A percentile compares a stretch with the other conserved stretches of the same genome.
Evolutionary conservation across 2,329 filamentous ascomycete species (phyloP).

Genomic region (Myotisia sp.): DNA sequence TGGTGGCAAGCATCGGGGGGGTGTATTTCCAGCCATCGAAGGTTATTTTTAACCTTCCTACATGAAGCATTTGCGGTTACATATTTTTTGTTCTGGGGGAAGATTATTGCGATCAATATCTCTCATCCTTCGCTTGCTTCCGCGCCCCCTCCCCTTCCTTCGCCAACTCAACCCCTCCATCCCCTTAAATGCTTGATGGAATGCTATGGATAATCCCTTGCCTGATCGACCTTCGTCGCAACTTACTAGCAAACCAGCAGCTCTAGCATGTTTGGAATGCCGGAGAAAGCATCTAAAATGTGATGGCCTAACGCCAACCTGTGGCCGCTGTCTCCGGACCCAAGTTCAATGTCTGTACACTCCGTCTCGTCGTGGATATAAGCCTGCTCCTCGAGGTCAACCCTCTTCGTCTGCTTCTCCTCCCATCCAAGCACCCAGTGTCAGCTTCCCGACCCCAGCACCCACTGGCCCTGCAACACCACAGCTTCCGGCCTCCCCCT

Average conservation of each 20-base stretch:
- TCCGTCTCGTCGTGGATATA: conserved; percentile 61
- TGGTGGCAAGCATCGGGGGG: too few relatives aligned
- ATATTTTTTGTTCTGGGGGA: too few relatives aligned
- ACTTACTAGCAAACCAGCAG: conserved; percentile 28
- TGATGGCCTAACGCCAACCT: conserved; percentile 51
- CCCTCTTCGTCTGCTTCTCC: conserved; percentile 11
- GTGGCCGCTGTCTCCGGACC: conserved; percentile 49
- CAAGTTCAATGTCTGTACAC: conserved; percentile 55
- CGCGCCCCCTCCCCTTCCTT: too few relatives aligned
- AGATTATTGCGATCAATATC: too few relatives aligned
- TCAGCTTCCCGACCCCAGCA: not conserved
- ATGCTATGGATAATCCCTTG: too few relatives aligned
- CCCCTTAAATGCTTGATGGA: too few relatives aligned
- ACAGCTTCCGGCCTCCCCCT: conserved; percentile 1
- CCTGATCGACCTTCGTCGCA: too few relatives aligned
- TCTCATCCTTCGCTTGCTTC: too few relatives aligned
- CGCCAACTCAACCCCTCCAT: too few relatives aligned
- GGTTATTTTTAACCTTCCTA: too few relatives aligned
- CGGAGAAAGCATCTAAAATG: conserved; percentile 58
- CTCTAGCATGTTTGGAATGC: conserved; percentile 35
- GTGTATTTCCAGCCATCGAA: too few relatives aligned
- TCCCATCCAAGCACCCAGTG: not conserved
- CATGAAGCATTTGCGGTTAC: too few relatives aligned
- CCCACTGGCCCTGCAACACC: not conserved
- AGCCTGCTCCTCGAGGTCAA: conserved; percentile 45